These are phyloP conservation scores for Anastatica hierochuntica DNA, from an alignment of 345 rosid genomes.

Conservation along the genomic window DNA sequence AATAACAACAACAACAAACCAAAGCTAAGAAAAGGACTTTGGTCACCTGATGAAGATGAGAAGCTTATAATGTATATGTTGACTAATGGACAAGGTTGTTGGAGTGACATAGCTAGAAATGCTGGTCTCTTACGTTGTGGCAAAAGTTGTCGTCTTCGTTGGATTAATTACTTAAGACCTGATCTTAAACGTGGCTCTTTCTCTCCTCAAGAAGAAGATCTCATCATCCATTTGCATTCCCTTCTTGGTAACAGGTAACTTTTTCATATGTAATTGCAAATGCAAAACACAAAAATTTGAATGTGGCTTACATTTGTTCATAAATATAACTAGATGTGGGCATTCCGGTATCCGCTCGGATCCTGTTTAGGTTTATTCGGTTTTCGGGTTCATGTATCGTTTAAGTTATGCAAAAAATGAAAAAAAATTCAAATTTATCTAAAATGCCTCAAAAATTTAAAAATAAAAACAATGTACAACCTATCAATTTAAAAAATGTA, in stretches of 20 bases:
- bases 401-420: too few relatives aligned
- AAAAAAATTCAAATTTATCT: too few relatives aligned
- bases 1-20: constrained; percentile 18
- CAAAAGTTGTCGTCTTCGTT: constrained; percentile 78
- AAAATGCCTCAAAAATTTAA: too few relatives aligned
- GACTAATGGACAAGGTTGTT: constrained; percentile 67
- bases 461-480: too few relatives aligned
- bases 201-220: constrained; percentile 42
- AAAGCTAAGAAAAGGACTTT: constrained; percentile 57
- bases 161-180: constrained; percentile 74
- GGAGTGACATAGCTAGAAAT: constrained; percentile 73
- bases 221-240: constrained; percentile 61
- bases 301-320: too few relatives aligned
- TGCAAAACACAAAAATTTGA: too few relatives aligned
- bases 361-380: too few relatives aligned
- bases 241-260: constrained; percentile 70
- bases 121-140: constrained; percentile 69
- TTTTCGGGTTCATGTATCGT: too few relatives aligned
- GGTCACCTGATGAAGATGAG: constrained; percentile 87
- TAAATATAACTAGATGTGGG: too few relatives aligned
- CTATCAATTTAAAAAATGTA: too few relatives aligned
- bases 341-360: too few relatives aligned
- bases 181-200: constrained; percentile 77
- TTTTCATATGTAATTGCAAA: too few relatives aligned
- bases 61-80: constrained; percentile 62